Conservation (phyloP, 345 rosid species). For the Erysimum cheiranthoides region DNA sequence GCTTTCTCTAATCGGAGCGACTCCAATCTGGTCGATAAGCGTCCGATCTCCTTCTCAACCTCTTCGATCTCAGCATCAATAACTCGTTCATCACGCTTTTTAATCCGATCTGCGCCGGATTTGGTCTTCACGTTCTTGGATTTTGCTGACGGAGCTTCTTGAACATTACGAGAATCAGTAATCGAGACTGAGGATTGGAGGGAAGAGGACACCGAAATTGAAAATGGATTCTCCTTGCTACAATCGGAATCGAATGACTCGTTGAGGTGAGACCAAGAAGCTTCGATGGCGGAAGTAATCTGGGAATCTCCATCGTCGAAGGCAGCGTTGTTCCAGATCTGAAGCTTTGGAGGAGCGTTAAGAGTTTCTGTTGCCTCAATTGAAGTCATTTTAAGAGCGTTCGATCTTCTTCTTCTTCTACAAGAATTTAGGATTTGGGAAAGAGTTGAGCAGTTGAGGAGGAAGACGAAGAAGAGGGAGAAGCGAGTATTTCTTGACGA, state of each 20-base stretch:
- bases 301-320: constrained; percentile 78
- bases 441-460: constrained; percentile 6
- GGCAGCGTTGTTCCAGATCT: constrained; percentile 92
- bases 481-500: constrained; percentile 44
- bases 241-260: constrained; percentile 62
- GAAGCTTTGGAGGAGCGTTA: constrained; percentile 57
- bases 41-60: constrained; percentile 75
- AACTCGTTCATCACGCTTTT: constrained; percentile 49
- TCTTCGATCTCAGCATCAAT: constrained; percentile 85
- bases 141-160: constrained; percentile 38
- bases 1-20: constrained; percentile 76
- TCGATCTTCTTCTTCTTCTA: constrained; percentile 13
- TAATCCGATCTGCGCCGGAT: constrained; percentile 39
- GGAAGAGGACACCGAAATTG: constrained; percentile 14
- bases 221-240: constrained; percentile 40
- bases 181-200: constrained; percentile 30
- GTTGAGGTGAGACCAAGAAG: constrained; percentile 60
- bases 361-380: constrained; percentile 55
- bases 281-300: constrained; percentile 48
- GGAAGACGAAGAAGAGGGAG: constrained; percentile 20
- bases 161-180: constrained; percentile 44
- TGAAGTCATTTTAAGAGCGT: constrained; percentile 55
- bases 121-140: constrained; percentile 30
- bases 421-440: not conserved
- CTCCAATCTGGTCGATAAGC: constrained; percentile 70